Evolutionary conservation across 164 flowering plant genomes (phyloP).

Genomic region (Tetracentron sinense): DNA sequence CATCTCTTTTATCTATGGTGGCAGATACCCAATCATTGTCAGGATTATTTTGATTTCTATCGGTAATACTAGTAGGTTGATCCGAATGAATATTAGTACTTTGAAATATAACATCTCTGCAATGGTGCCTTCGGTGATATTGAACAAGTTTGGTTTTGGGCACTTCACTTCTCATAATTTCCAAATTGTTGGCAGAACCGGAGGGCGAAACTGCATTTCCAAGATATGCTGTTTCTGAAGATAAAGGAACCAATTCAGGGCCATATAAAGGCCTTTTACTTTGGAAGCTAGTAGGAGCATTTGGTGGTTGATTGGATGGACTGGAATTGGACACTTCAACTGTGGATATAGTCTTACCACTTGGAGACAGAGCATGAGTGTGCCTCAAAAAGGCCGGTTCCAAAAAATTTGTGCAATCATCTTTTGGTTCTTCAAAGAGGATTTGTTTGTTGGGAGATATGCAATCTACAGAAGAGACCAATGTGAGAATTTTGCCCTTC

Average conservation of each 20-base stretch:
- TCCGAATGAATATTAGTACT: background rate
- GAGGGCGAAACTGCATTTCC: slow-evolving; percentile 4
- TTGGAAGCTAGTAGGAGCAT: slow-evolving; percentile 5
- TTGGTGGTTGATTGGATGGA: slow-evolving; percentile 7
- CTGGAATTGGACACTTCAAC: slow-evolving; percentile 1
- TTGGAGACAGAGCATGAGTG: slow-evolving; percentile 2
- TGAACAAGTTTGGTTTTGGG: slow-evolving; percentile 7
- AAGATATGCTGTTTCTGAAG: slow-evolving; percentile 2
- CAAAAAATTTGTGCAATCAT: slow-evolving; percentile 1
- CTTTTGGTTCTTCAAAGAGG: slow-evolving; percentile 5
- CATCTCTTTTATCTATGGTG: slow-evolving; percentile 6
- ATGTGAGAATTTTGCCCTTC: slow-evolving; percentile 9
- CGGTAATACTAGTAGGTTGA: slow-evolving; percentile 3
- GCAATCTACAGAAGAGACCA: slow-evolving; percentile 19
- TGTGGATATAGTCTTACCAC: background rate
- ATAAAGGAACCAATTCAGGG: slow-evolving; percentile 6
- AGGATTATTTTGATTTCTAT: background rate
- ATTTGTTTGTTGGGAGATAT: slow-evolving; percentile 8
- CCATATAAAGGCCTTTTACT: slow-evolving; percentile 1
- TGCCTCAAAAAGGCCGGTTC: slow-evolving; percentile 4
- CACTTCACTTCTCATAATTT: background rate
- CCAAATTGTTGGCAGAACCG: slow-evolving; percentile 13
- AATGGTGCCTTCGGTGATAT: slow-evolving; percentile 9
- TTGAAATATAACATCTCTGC: slow-evolving; percentile 5
- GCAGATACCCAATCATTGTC: slow-evolving; percentile 1